phyloP scores from a whole-genome alignment of 2,329 filamentous ascomycete genomes.

The Teratosphaeria zuluensis region DNA sequence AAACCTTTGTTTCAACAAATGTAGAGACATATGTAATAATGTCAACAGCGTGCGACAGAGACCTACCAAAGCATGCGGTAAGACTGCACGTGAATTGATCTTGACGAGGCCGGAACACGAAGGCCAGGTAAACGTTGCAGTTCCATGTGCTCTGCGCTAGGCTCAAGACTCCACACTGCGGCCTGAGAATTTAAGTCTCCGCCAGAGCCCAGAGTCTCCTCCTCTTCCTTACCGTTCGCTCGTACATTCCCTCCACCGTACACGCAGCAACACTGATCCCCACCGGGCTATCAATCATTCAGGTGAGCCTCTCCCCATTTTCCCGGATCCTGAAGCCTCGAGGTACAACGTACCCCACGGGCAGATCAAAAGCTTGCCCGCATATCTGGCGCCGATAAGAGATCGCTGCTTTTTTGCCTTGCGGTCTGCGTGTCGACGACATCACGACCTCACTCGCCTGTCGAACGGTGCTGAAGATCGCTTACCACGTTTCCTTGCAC shows the following conservation, averaged over 20 bases:
- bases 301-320: not conserved
- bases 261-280: not conserved
- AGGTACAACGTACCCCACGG: slow-evolving; percentile 2
- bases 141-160: not conserved
- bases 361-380: slow-evolving; percentile 1
- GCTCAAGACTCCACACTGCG: slow-evolving; percentile 7
- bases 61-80: not conserved
- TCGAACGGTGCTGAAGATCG: not conserved
- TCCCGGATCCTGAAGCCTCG: not conserved
- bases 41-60: not conserved
- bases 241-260: not conserved
- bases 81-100: not conserved
- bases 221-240: not conserved
- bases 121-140: not conserved
- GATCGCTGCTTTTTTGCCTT: slow-evolving; percentile 1
- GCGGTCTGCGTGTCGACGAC: slow-evolving; percentile 1
- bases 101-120: not conserved
- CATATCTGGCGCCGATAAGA: not conserved
- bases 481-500: not conserved
- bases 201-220: slow-evolving; percentile 4
- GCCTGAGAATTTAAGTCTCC: not conserved
- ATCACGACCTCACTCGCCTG: not conserved
- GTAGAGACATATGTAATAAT: not conserved
- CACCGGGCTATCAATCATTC: not conserved
- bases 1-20: not conserved